Conservation (phyloP, 495 filamentous ascomycete species). For the Annulohypoxylon maeteangense region DNA sequence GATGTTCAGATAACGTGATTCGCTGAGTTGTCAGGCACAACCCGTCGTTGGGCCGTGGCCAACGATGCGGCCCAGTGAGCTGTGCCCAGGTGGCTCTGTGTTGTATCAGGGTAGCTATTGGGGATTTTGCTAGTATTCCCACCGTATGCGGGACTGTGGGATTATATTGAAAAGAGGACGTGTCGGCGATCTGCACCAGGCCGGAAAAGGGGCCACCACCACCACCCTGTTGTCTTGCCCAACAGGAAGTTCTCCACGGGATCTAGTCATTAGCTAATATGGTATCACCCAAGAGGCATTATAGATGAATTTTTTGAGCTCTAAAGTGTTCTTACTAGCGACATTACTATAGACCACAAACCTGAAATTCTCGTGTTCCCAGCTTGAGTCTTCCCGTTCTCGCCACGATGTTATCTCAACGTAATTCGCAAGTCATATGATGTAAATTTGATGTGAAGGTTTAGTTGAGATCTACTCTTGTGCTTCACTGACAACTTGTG, state of each 20-base stretch:
- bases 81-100: constrained; percentile 34
- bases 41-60: constrained; percentile 35
- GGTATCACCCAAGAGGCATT: not conserved
- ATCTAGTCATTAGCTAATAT: constrained; percentile 23
- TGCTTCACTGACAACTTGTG: not conserved
- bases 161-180: constrained; percentile 38
- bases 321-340: constrained; percentile 2
- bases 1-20: constrained; percentile 31
- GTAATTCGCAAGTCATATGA: constrained; percentile 5
- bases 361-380: constrained; percentile 37
- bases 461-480: not conserved
- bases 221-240: constrained; percentile 13
- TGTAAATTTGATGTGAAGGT: not conserved
- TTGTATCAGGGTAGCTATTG: constrained; percentile 8
- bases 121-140: constrained; percentile 1
- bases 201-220: constrained; percentile 36
- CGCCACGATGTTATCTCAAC: constrained; percentile 16
- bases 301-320: not conserved
- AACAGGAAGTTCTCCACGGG: constrained; percentile 10
- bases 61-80: constrained; percentile 31
- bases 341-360: constrained; percentile 8
- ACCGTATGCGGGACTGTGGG: constrained; percentile 30
- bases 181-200: constrained; percentile 35
- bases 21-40: constrained; percentile 40
- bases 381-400: not conserved